Evolutionary conservation across 208 protist genomes (phyloP).

Genomic region (Leishmania martiniquensis): DNA sequence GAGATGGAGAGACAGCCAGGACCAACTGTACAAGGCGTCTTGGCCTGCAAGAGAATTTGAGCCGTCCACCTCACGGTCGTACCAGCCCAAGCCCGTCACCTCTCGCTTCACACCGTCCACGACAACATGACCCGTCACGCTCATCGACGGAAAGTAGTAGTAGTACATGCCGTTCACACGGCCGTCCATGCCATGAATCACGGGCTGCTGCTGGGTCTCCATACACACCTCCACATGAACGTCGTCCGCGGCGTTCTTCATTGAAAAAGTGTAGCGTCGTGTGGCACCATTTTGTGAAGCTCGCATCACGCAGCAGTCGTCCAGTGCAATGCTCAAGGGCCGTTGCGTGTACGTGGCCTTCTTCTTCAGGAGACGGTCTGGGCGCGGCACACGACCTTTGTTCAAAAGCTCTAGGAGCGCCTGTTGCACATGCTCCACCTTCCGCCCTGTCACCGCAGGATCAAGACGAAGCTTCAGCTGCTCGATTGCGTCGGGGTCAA

Average conservation of each 20-base stretch:
- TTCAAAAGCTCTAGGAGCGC: constrained; percentile 44
- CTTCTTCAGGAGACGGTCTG: constrained; percentile 40
- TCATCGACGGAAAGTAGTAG: constrained; percentile 58
- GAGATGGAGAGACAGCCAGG: constrained; percentile 46
- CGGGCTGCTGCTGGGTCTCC: constrained; percentile 13
- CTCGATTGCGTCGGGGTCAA: constrained; percentile 36
- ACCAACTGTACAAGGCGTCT: constrained; percentile 39
- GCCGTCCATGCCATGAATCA: constrained; percentile 40
- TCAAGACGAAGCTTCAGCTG: constrained; percentile 33
- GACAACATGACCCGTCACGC: constrained; percentile 36
- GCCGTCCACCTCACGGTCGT: constrained; percentile 57
- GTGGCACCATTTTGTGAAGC: constrained; percentile 9
- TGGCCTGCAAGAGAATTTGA: constrained; percentile 7
- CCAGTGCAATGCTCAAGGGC: constrained; percentile 41
- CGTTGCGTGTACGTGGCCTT: constrained; percentile 23
- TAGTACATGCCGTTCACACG: constrained; percentile 58
- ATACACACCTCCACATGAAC: constrained; percentile 43
- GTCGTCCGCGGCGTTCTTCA: constrained; percentile 28
- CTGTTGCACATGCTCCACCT: constrained; percentile 18
- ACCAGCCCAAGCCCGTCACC: constrained; percentile 51
- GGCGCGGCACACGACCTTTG: constrained; percentile 36
- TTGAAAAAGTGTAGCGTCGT: constrained; percentile 34
- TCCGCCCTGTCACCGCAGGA: constrained; percentile 16
- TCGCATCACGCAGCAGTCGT: constrained; percentile 32
- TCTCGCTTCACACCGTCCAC: constrained; percentile 25